Base-by-base conservation (phyloP, 2,329 filamentous ascomycete genomes). In the Ilyonectria robusta region DNA sequence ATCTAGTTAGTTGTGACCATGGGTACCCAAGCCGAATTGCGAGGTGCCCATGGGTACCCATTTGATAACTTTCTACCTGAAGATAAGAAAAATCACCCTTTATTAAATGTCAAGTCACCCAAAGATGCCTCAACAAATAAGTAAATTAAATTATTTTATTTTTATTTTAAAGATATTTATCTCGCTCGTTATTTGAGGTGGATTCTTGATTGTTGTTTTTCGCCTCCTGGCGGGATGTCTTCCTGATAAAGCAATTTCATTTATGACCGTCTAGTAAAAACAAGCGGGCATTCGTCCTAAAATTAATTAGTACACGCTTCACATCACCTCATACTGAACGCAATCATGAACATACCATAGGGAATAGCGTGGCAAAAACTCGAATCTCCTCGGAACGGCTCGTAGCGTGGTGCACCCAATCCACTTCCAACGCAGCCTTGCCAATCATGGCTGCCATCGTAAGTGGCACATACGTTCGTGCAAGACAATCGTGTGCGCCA, bases 371-470 rank as follows among this genome's bases (percentile, higher is more conserved):
- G 0, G 84, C 84, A 80, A 86, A 86, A 0, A 86, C 84, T 35
- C 78, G 77, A 33, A 87, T 87, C 73, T 87, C 82, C 66, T 87
- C 85, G 1, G 84, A 87, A 23, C 68, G 77, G 0, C 74, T 72
- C 1, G 86, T 88, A 4, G 85, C 79, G 72, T 86, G 80, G 71
- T 87, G 86, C 51, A 72, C 74, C 85, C 85, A 87, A 56, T 87
- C 82, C 1, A 87, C 63, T 62, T 87, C 83, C 61, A 88, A 44
- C 6, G 82, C 75, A 0, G 85, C 86, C 70, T 86, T 87, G 1
- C 85, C 85, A 74, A 87, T 85, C 84, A 87, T 86, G 2, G 75
- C 82, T 1, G 84, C 82, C 84, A 88, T 84, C 0, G 82, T 81
- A 0, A 88, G 77, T 11, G 83, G 85, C 15, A 87, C 85, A 65